Evolutionary conservation across 805 yeast genomes (phyloP).

Genomic region (Sugiyamaella qingdaonensis): DNA sequence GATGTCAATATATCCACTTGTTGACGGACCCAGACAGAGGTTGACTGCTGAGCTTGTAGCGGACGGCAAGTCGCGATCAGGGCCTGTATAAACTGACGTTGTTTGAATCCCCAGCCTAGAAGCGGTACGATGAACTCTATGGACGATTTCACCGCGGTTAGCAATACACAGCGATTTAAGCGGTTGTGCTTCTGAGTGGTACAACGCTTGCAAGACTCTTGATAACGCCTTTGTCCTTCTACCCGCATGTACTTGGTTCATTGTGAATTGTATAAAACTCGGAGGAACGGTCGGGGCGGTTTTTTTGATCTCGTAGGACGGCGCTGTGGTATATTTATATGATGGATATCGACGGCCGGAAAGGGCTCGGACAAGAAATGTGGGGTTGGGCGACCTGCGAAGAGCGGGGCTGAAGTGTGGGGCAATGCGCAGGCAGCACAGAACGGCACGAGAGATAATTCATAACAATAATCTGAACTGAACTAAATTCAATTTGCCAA

Average conservation of each 20-base stretch:
- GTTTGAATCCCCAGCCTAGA: slow-evolving; percentile 30
- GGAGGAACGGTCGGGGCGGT: too few species aligned
- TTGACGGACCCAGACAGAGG: slow-evolving; percentile 24
- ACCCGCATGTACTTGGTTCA: not conserved
- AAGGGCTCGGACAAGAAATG: not conserved
- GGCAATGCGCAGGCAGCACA: not conserved
- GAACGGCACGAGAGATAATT: too few species aligned
- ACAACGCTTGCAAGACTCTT: not conserved
- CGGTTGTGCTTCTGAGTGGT: slow-evolving; percentile 5
- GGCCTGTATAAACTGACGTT: slow-evolving; percentile 31
- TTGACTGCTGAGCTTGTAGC: slow-evolving; percentile 24
- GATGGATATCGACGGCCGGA: slow-evolving; percentile 2
- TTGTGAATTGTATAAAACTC: not conserved
- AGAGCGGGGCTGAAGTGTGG: not conserved
- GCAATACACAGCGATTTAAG: slow-evolving; percentile 42
- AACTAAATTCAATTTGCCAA: too few species aligned
- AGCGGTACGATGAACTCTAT: slow-evolving; percentile 28
- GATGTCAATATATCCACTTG: slow-evolving; percentile 35
- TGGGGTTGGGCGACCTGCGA: not conserved
- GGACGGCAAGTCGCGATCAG: slow-evolving; percentile 27
- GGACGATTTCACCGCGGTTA: slow-evolving; percentile 52
- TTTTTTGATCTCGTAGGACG: too few species aligned
- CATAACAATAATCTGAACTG: too few species aligned
- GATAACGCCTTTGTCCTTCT: not conserved
- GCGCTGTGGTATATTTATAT: not conserved